These are phyloP conservation scores for Penicillium sp. DNA, from an alignment of 2,329 filamentous ascomycete genomes.

Conservation along the genomic window DNA sequence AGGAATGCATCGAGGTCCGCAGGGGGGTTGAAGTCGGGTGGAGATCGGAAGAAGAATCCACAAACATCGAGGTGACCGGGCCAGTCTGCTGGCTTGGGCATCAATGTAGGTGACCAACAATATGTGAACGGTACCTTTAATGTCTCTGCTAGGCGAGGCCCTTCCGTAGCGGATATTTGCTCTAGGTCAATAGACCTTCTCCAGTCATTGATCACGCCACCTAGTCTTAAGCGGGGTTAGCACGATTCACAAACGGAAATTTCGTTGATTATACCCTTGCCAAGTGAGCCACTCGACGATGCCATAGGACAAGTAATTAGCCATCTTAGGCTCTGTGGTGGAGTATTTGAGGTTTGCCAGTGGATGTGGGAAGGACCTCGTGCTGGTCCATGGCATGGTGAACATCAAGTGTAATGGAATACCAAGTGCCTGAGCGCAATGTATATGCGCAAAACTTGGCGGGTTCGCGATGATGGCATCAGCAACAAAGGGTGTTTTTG, in stretches of 20 bases:
- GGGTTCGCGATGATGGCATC: constrained; percentile 56
- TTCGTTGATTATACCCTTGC: constrained; percentile 38
- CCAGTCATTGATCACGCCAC: constrained; percentile 47
- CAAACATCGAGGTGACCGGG: constrained; percentile 34
- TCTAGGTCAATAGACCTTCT: constrained; percentile 39
- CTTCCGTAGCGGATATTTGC: constrained; percentile 32
- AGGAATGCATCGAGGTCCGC: constrained; percentile 47
- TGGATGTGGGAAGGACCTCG: constrained; percentile 47
- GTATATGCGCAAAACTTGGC: constrained; percentile 51
- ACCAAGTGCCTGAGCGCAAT: constrained; percentile 50
- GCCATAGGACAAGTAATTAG: constrained; percentile 47
- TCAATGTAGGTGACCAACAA: constrained; percentile 42
- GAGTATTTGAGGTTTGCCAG: constrained; percentile 46
- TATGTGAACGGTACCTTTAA: constrained; percentile 42
- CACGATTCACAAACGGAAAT: not conserved
- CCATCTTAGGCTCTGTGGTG: constrained; percentile 33
- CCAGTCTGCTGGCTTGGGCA: constrained; percentile 42
- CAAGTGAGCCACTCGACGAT: constrained; percentile 50
- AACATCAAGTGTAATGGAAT: constrained; percentile 53
- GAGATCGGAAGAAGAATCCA: constrained; percentile 46
- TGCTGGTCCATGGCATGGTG: constrained; percentile 51
- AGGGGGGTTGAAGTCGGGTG: constrained; percentile 37
- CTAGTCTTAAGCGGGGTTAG: constrained; percentile 27
- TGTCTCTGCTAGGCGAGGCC: constrained; percentile 32
- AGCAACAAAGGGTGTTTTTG: constrained; percentile 47